Percentiles rank a stretch among this genome's conserved stretches.
Conservation (phyloP, 2,329 filamentous ascomycete genomes). For the Fusarium cyanostomum region DNA sequence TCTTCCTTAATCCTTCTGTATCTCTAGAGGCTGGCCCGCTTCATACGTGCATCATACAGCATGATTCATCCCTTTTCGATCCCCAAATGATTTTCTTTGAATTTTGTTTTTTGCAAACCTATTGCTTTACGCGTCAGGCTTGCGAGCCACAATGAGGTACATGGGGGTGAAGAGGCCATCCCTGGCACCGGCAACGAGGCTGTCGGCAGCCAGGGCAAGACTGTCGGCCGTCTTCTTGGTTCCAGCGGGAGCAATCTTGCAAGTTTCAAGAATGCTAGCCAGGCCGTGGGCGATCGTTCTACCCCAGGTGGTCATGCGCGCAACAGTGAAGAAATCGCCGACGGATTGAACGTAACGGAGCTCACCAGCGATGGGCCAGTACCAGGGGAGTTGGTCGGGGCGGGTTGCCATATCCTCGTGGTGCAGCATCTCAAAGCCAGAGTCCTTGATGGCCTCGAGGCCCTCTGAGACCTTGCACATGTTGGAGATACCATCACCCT, state of each 20-base stretch:
- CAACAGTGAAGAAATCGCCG: conserved; percentile 82
- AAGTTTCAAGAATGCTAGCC: conserved; percentile 77
- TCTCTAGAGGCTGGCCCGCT: conserved; percentile 19
- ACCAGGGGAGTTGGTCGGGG: conserved; percentile 85
- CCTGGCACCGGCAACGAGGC: conserved; percentile 84
- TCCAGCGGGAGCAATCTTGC: conserved; percentile 80
- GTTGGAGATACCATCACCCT: conserved; percentile 95
- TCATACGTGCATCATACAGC: conserved; percentile 37
- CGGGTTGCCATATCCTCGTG: conserved; percentile 88
- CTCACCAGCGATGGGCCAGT: conserved; percentile 89
- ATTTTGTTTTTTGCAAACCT: conserved; percentile 14
- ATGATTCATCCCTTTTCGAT: conserved; percentile 22
- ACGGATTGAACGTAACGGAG: conserved; percentile 83
- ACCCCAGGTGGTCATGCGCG: conserved; percentile 88
- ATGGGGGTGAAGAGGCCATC: conserved; percentile 98
- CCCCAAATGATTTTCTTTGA: conserved; percentile 20
- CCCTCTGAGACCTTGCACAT: conserved; percentile 91
- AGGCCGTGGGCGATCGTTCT: conserved; percentile 79
- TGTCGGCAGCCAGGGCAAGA: conserved; percentile 82
- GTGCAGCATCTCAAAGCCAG: conserved; percentile 84
- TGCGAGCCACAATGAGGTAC: conserved; percentile 95
- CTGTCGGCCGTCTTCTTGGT: conserved; percentile 97
- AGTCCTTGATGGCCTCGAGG: conserved; percentile 82
- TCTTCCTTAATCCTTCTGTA: conserved; percentile 28
- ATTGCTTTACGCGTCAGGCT: conserved; percentile 62